phyloP scores from a whole-genome alignment of 2,329 filamentous ascomycete species.

The Passalora sequoiae region DNA sequence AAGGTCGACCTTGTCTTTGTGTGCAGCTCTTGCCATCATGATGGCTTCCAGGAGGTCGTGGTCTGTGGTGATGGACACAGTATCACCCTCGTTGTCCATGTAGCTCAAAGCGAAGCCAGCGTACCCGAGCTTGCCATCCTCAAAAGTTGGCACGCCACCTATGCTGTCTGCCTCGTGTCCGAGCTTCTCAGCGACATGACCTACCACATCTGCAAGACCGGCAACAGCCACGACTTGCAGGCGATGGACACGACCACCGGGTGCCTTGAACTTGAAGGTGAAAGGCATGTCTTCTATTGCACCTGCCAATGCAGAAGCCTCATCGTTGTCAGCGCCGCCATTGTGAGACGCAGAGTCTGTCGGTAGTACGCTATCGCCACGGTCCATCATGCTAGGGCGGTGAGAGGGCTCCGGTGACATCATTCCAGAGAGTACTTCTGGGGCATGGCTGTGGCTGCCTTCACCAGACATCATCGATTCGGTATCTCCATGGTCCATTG shows the following conservation, averaged over 20 bases:
- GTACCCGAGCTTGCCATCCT: constrained; percentile 70
- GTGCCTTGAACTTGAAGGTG: constrained; percentile 98
- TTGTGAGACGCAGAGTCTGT: constrained; percentile 93
- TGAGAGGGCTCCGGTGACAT: constrained; percentile 69
- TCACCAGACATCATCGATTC: constrained; percentile 96
- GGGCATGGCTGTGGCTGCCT: constrained; percentile 58
- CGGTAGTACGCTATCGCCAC: constrained; percentile 79
- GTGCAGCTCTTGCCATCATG: constrained; percentile 68
- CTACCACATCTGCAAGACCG: constrained; percentile 74
- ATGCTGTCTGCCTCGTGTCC: constrained; percentile 76
- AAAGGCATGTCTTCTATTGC: constrained; percentile 70
- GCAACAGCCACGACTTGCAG: constrained; percentile 76
- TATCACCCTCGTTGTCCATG: constrained; percentile 93
- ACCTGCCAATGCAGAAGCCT: constrained; percentile 59
- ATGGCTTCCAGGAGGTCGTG: constrained; percentile 90
- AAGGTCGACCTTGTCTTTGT: constrained; percentile 88
- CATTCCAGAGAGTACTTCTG: constrained; percentile 60
- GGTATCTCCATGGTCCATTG: constrained; percentile 85
- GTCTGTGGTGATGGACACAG: constrained; percentile 93
- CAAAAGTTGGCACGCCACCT: constrained; percentile 71
- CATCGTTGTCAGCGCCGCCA: constrained; percentile 67
- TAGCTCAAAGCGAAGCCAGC: constrained; percentile 90
- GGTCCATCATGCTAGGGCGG: constrained; percentile 57
- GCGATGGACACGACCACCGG: constrained; percentile 87
- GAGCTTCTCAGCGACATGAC: constrained; percentile 75